Evolutionary conservation across 495 filamentous ascomycete species (phyloP), one percentile per base, ranked within the genome.

Genomic region (Penicillium robsamsonii): DNA sequence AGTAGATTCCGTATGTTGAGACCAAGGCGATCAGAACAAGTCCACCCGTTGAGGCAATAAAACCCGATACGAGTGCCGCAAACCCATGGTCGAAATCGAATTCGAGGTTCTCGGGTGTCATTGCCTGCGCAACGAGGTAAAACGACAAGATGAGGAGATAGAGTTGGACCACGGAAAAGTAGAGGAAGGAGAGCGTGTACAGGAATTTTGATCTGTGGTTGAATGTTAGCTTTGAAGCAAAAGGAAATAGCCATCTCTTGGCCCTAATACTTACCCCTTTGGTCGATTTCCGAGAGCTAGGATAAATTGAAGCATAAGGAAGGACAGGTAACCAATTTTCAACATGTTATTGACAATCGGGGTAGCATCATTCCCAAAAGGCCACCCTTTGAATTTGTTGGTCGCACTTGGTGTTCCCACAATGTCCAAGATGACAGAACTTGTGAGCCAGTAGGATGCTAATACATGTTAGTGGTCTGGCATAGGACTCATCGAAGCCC

Each of bases 1-100:
- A 96, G 82, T 97, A 97, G 48, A 97, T 83, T 63, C 94, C 94
- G 70, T 96, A 97, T 29, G 94, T 97, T 52, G 94, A 88, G 55
- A 89, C 83, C 64, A 97, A 73, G 2, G 95, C 92, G 56, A 97
- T 83, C 49, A 97, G 75, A 92, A 97, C 73, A 10, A 66, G 50
- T 87, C 77, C 47, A 86, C 93, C 82, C 11, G 79, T 77, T 1
- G 86, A 84, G 22, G 78, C 80, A 67, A 96, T 92, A 70, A 97
- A 90, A 11, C 85, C 87, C 40, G 74, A 71, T 62, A 92, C 68
- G 50, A 84, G 82, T 3, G 70, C 70, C 20, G 73, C 63, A 8
- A 73, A 45, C 20, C 75, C 78, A 27, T 77, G 65, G 50, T 81
- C 65, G 47, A 77, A 76, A 35, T 82, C 74, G 62, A 84, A 79